Conservation (phyloP, 257 asterid species). For the Solanum bukasovii region DNA sequence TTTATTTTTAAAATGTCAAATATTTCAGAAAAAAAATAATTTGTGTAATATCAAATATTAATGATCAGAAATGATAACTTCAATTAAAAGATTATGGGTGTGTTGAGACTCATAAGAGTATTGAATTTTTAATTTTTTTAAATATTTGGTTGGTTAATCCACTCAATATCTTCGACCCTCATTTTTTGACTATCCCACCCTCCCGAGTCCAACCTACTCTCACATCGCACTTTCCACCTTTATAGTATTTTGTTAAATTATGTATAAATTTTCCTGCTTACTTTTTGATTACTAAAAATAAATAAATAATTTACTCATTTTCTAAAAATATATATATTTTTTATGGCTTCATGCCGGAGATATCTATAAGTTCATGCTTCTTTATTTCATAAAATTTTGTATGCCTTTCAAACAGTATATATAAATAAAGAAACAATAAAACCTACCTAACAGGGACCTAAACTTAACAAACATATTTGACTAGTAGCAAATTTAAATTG, state of each 20-base stretch:
- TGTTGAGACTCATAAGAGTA: background rate
- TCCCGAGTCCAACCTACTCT: no score
- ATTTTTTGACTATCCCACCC: no score
- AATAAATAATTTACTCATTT: no score
- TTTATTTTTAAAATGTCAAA: background rate
- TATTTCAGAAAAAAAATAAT: background rate
- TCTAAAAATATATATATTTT: no score
- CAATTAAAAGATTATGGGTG: background rate
- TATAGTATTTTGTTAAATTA: no score
- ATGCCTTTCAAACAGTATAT: background rate
- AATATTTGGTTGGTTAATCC: no score
- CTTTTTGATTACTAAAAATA: no score
- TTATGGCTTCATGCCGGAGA: no score
- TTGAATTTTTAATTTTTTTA: background rate
- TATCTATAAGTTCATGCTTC: background rate
- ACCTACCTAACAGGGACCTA: background rate
- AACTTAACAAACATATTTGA: background rate
- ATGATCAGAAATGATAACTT: background rate
- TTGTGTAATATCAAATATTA: background rate
- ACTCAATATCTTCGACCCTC: no score
- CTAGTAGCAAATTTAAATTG: background rate
- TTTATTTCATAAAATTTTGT: background rate
- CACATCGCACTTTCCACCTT: no score
- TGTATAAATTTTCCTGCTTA: no score
- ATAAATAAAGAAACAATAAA: background rate